phyloP scores from a whole-genome alignment of 192 early-diverging fungal species.

The Mortierella claussenii region DNA sequence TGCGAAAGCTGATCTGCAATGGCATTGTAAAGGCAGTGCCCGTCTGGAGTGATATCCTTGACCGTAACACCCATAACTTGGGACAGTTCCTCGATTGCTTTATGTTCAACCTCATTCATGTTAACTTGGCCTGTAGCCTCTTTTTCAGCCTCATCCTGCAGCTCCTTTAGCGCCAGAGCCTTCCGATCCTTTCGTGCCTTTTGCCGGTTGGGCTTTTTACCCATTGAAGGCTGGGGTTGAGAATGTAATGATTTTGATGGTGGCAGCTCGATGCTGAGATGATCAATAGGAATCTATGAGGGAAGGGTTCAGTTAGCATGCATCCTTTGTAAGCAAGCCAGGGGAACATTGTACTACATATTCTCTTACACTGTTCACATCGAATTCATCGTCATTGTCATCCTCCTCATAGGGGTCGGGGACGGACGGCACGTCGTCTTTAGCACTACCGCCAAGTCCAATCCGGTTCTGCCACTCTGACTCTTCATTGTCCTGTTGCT shows the following conservation, averaged over 20 bases:
- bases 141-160: constrained; percentile 76
- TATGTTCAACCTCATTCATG: constrained; percentile 75
- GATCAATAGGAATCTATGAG: constrained; percentile 45
- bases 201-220: constrained; percentile 57
- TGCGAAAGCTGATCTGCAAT: constrained; percentile 82
- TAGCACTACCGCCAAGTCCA: constrained; percentile 3
- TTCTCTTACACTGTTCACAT: constrained; percentile 40
- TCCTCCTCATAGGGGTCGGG: not conserved
- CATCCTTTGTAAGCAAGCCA: not conserved
- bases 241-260: constrained; percentile 22
- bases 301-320: not conserved
- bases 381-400: constrained; percentile 46
- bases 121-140: constrained; percentile 84
- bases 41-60: constrained; percentile 83
- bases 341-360: not conserved
- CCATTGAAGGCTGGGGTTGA: constrained; percentile 18
- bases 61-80: constrained; percentile 67
- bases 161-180: constrained; percentile 74
- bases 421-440: not conserved
- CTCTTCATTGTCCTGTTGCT: constrained; percentile 72
- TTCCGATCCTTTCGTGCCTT: constrained; percentile 73
- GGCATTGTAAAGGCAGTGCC: constrained; percentile 95
- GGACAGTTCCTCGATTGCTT: constrained; percentile 71
- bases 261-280: constrained; percentile 22
- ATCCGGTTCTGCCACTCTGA: constrained; percentile 36